These are phyloP conservation scores for Dorcoceras hygrometricum DNA, from an alignment of 257 asterid genomes.

Conservation along the genomic window DNA sequence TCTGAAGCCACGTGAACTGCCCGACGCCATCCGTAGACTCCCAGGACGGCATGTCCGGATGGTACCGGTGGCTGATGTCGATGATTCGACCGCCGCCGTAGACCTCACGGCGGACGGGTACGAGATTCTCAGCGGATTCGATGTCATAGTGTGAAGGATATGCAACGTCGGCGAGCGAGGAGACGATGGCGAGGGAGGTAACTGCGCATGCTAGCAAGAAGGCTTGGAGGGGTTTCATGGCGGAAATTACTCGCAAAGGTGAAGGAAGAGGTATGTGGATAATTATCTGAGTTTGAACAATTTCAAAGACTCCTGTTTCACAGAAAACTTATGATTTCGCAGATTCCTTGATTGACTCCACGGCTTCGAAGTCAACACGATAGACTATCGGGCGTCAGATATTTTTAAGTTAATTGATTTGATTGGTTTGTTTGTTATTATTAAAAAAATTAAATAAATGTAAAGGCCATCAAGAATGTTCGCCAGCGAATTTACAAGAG, in stretches of 20 bases:
- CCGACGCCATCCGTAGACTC: conserved; percentile 71
- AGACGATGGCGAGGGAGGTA: conserved; percentile 25
- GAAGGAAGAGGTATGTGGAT: background rate
- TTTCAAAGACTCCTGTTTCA: too few species aligned
- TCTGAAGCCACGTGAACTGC: conserved; percentile 63
- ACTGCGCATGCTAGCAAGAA: conserved; percentile 32
- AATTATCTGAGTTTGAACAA: too few species aligned
- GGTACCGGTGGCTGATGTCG: conserved; percentile 74
- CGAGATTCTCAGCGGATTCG: conserved; percentile 31
- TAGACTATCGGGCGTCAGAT: too few species aligned
- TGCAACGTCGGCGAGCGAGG: conserved; percentile 45
- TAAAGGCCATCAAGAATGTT: too few species aligned
- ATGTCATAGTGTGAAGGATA: conserved; percentile 75
- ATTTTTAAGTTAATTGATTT: too few species aligned
- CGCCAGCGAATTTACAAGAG: too few species aligned
- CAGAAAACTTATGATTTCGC: too few species aligned
- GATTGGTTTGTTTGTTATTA: too few species aligned
- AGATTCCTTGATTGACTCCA: too few species aligned
- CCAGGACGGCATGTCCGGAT: conserved; percentile 74
- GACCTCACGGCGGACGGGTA: conserved; percentile 74
- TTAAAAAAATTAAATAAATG: too few species aligned
- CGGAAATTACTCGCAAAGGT: background rate
- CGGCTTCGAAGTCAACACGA: too few species aligned
- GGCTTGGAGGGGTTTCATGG: conserved; percentile 22
- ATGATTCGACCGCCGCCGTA: conserved; percentile 79